Percentiles rank a stretch among this genome's conserved stretches.
phyloP scores from a whole-genome alignment of 1,284 basidiomycete species.

The Moesziomyces sp. region DNA sequence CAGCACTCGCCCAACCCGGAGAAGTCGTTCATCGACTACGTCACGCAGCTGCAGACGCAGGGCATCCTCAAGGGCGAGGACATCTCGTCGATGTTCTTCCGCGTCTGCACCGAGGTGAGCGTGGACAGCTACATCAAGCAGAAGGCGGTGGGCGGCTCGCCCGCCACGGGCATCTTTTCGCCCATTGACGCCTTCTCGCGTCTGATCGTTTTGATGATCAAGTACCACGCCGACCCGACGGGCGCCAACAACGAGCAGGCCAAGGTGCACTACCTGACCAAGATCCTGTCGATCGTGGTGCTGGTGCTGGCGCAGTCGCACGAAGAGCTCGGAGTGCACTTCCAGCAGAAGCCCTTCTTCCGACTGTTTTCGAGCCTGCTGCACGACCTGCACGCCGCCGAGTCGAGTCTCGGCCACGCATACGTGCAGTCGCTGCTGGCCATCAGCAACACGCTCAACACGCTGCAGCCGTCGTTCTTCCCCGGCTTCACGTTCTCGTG shows the following conservation, averaged over 20 bases:
- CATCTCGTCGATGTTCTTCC: conserved; percentile 96
- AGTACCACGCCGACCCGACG: conserved; percentile 92
- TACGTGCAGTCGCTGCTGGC: conserved; percentile 90
- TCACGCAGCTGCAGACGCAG: conserved; percentile 93
- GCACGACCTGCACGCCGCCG: conserved; percentile 87
- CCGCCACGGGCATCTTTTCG: conserved; percentile 79
- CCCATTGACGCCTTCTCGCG: conserved; percentile 95
- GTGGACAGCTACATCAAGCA: conserved; percentile 91
- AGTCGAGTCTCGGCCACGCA: conserved; percentile 80
- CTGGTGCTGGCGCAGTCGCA: conserved; percentile 94
- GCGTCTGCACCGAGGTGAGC: conserved; percentile 94
- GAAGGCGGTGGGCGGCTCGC: conserved; percentile 79
- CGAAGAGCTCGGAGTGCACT: conserved; percentile 87
- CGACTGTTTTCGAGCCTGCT: conserved; percentile 97
- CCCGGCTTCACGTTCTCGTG: conserved; percentile 98
- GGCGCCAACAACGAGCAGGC: conserved; percentile 89
- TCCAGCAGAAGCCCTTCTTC: conserved; percentile 98
- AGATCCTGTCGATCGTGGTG: conserved; percentile 96
- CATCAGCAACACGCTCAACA: conserved; percentile 91
- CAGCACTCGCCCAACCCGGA: conserved; percentile 89
- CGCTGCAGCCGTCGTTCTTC: conserved; percentile 94
- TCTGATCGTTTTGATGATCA: conserved; percentile 97
- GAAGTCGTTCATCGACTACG: conserved; percentile 96
- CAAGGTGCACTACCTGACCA: conserved; percentile 95
- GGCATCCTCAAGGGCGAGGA: conserved; percentile 97